phyloP scores from a whole-genome alignment of 1,284 basidiomycete species.

The Pseudozyma flocculosa region DNA sequence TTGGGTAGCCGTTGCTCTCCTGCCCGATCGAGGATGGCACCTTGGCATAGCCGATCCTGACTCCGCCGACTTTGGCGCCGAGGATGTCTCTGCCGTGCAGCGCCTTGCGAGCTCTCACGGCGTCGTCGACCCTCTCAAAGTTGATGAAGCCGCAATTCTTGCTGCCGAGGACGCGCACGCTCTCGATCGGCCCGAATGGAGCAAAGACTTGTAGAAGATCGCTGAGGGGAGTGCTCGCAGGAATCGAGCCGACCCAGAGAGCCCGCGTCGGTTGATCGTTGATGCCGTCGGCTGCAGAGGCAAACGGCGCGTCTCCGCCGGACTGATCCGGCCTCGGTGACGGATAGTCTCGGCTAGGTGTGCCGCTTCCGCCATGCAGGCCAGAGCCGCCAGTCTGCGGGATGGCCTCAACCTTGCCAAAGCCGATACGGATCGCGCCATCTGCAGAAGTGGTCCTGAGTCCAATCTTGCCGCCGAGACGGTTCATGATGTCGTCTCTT shows the following conservation, averaged over 20 bases:
- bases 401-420: slow-evolving; percentile 92
- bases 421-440: slow-evolving; percentile 86
- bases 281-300: slow-evolving; percentile 11
- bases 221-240: slow-evolving; percentile 29
- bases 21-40: slow-evolving; percentile 66
- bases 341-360: neutral
- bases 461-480: slow-evolving; percentile 82
- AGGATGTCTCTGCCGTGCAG: slow-evolving; percentile 92
- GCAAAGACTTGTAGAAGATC: slow-evolving; percentile 80
- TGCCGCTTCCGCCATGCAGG: neutral
- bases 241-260: slow-evolving; percentile 49
- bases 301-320: slow-evolving; percentile 7
- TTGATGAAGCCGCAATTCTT: slow-evolving; percentile 97
- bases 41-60: slow-evolving; percentile 93
- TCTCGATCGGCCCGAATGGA: slow-evolving; percentile 95
- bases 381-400: too few species aligned
- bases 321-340: slow-evolving; percentile 5
- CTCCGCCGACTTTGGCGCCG: slow-evolving; percentile 90
- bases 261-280: slow-evolving; percentile 38
- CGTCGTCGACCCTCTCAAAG: slow-evolving; percentile 94
- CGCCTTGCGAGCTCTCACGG: slow-evolving; percentile 88
- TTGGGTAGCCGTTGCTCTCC: slow-evolving; percentile 15
- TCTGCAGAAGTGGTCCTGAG: slow-evolving; percentile 63
- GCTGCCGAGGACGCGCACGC: slow-evolving; percentile 88
- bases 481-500: slow-evolving; percentile 92